Conservation (phyloP, 2,329 filamentous ascomycete genomes). For the Pseudopyrenochaeta lycopersici region DNA sequence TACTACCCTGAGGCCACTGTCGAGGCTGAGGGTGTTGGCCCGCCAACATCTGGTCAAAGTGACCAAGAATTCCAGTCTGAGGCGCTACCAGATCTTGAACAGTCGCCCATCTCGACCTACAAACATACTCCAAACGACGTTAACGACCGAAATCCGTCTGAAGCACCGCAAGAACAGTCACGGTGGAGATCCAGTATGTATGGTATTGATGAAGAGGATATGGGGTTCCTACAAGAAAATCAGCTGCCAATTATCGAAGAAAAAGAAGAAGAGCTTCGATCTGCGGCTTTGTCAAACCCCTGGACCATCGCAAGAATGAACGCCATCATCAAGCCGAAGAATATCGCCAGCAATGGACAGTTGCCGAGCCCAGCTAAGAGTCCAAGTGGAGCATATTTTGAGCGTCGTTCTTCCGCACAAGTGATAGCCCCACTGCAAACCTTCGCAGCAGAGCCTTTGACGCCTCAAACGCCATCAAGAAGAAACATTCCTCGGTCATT, state of each 20-base stretch:
- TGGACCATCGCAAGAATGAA: slow-evolving; percentile 62
- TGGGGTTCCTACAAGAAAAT: slow-evolving; percentile 30
- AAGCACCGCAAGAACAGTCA: slow-evolving; percentile 2
- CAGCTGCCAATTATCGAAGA: slow-evolving; percentile 23
- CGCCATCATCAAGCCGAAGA: slow-evolving; percentile 29
- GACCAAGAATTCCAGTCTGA: neutral
- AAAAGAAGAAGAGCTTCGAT: slow-evolving; percentile 39
- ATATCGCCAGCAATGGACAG: slow-evolving; percentile 21
- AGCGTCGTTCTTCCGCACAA: slow-evolving; percentile 17
- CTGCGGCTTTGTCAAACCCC: slow-evolving; percentile 55
- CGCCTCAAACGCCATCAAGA: slow-evolving; percentile 24
- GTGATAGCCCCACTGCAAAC: slow-evolving; percentile 1
- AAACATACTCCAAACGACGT: neutral
- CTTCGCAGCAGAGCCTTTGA: slow-evolving; percentile 15
- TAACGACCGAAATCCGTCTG: neutral
- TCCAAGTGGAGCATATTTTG: neutral
- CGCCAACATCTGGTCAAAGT: slow-evolving; percentile 5
- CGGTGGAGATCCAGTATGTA: slow-evolving; percentile 52
- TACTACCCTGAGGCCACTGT: slow-evolving; percentile 40
- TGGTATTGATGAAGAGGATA: slow-evolving; percentile 48
- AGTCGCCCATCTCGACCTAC: neutral
- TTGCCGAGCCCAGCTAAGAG: slow-evolving; percentile 38
- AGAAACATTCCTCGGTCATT: neutral
- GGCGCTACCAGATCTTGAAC: neutral
- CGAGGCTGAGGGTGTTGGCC: slow-evolving; percentile 10